A percentile compares a stretch with the other conserved stretches of the same genome.
Conservation (phyloP, 2,329 filamentous ascomycete species). For the Ascochyta rabiei region DNA sequence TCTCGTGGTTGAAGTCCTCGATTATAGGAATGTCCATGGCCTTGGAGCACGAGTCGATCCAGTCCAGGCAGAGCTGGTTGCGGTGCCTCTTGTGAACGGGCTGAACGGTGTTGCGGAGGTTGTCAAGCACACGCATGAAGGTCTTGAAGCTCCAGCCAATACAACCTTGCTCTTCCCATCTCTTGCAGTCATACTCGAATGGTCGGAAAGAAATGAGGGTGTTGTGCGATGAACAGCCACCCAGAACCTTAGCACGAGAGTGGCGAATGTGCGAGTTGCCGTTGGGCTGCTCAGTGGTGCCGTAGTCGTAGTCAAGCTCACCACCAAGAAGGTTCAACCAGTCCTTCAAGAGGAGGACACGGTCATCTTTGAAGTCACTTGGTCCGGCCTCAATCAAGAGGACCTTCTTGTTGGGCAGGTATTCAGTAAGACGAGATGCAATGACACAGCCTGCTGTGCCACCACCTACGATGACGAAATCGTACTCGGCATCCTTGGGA, state of each 20-base stretch:
- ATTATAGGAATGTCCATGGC: slow-evolving; percentile 82
- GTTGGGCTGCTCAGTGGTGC: slow-evolving; percentile 85
- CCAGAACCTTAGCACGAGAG: slow-evolving; percentile 89
- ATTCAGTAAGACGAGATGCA: slow-evolving; percentile 78
- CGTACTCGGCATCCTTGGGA: slow-evolving; percentile 68
- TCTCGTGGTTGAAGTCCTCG: slow-evolving; percentile 85
- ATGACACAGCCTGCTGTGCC: slow-evolving; percentile 87
- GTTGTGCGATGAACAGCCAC: slow-evolving; percentile 92
- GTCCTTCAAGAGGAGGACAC: slow-evolving; percentile 83
- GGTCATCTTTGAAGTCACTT: slow-evolving; percentile 86
- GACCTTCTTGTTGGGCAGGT: slow-evolving; percentile 80
- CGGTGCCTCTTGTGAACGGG: slow-evolving; percentile 84
- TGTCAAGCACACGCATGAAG: slow-evolving; percentile 81
- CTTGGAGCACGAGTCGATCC: slow-evolving; percentile 79
- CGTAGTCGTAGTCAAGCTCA: slow-evolving; percentile 88
- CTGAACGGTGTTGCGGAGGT: slow-evolving; percentile 87
- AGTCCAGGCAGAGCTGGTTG: slow-evolving; percentile 91
- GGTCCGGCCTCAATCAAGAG: slow-evolving; percentile 88
- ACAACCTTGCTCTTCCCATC: slow-evolving; percentile 83
- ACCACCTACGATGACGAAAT: slow-evolving; percentile 85
- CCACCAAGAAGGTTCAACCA: slow-evolving; percentile 86
- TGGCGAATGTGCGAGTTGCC: slow-evolving; percentile 92
- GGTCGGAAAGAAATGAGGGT: slow-evolving; percentile 92
- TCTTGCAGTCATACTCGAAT: slow-evolving; percentile 84
- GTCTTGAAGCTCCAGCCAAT: slow-evolving; percentile 86